Conservation (phyloP, 2,329 filamentous ascomycete genomes). For the Fusarium pseudonygamai region DNA sequence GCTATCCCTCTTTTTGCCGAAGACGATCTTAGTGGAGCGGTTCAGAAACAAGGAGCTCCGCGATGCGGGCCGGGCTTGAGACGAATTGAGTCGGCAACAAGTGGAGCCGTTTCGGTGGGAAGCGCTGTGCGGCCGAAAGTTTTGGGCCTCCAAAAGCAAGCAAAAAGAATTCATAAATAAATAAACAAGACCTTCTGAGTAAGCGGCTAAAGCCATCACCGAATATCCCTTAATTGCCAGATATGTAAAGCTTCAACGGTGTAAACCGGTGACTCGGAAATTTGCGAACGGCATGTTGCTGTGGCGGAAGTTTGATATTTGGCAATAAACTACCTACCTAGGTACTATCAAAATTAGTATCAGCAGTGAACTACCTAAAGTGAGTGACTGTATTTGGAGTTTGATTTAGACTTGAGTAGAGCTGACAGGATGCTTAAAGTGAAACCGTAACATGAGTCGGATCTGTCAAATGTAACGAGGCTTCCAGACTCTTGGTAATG, state of each 20-base stretch:
- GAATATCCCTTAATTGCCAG: neutral
- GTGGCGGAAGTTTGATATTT: slow-evolving; percentile 1
- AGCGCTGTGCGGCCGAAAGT: slow-evolving; percentile 12
- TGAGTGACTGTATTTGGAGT: neutral
- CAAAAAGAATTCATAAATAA: neutral
- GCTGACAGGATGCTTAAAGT: neutral
- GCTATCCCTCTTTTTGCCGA: neutral
- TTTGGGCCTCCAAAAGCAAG: slow-evolving; percentile 11
- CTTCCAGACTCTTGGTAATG: slow-evolving; percentile 8
- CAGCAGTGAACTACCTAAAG: neutral
- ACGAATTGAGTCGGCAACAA: slow-evolving; percentile 32
- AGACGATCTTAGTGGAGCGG: slow-evolving; percentile 21
- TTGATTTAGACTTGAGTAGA: neutral
- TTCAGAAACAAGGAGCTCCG: slow-evolving; percentile 21
- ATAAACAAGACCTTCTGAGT: slow-evolving; percentile 5
- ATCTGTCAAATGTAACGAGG: slow-evolving; percentile 6
- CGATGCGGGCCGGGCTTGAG: slow-evolving; percentile 26
- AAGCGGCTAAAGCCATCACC: neutral
- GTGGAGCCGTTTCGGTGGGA: slow-evolving; percentile 28
- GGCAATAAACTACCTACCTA: neutral
- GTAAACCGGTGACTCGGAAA: neutral
- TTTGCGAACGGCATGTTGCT: slow-evolving; percentile 3
- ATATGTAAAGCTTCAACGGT: neutral
- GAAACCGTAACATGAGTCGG: slow-evolving; percentile 15
- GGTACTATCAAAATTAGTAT: neutral